Base-by-base conservation (phyloP, 2,329 filamentous ascomycete species). In the Phyllachora maydis region DNA sequence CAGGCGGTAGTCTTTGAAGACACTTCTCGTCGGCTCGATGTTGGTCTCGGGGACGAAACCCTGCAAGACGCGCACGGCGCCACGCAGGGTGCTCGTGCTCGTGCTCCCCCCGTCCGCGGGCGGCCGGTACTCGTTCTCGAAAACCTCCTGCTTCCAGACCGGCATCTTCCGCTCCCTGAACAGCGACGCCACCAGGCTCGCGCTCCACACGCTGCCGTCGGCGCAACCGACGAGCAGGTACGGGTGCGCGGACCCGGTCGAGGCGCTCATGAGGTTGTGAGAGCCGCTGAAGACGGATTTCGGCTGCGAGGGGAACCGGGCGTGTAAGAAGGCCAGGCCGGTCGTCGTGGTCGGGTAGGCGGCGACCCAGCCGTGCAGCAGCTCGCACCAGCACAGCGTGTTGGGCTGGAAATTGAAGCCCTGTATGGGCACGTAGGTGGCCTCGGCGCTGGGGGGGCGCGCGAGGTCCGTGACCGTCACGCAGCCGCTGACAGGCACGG, bases 291-390 rank as follows among this genome's bases (percentile, higher is more conserved):
- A 55, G 21, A 65, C 45, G 27, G 59, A 54, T 14, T 61, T 57
- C 9, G 54, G 52, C 26, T 62, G 47, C 10, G 59, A 55, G 23
- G 59, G 66, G 30, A 57, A 55, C 4, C 55, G 50, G 22, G 55
- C 45, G 35, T 63, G 56, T 29, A 61, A 43, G 33, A 65, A 66
- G 8, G 54, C 55, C 13, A 67, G 37, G 15, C 54, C 53, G 3
- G 56, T 57, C 34, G 58, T 64, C 11, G 60, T 54, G 28, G 56
- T 59, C 3, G 63, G 59, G 35, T 57, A 57, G 12, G 56, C 41
- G 15, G 53, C 51, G 27, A 59, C 52, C 41, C 59, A 68, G 5
- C 61, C 62, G 25, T 61, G 49, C 21, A 68, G 42, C 29, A 62
- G 54, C 30, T 65, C 58, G 37, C 50, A 57, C 52, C 62, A 69